phyloP scores from a whole-genome alignment of 2,329 filamentous ascomycete species.

The Aspergillus niger region DNA sequence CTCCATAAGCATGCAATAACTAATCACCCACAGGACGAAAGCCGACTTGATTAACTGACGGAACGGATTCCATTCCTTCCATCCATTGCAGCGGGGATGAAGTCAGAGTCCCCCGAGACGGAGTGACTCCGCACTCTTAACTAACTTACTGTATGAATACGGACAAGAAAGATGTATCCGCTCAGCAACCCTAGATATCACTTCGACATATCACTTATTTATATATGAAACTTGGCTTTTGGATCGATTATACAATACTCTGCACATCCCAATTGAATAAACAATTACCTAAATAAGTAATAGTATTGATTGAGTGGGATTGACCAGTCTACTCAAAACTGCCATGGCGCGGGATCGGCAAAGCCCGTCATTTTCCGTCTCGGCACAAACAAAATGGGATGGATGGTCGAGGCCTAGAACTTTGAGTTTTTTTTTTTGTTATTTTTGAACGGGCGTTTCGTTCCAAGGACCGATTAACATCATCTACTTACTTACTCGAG shows the following conservation, averaged over 20 bases:
- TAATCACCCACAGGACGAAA: neutral
- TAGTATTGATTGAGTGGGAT: neutral
- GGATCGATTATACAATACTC: no score
- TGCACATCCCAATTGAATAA: neutral
- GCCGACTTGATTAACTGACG: no score
- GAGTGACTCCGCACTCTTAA: no score
- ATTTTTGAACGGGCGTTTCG: no score
- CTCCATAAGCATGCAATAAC: neutral
- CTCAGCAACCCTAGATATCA: neutral
- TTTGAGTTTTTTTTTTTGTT: neutral
- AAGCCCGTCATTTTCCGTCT: constrained; percentile 2
- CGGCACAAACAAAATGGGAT: neutral
- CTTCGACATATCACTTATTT: constrained; percentile 5
- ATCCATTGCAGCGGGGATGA: neutral
- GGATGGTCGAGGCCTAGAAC: neutral
- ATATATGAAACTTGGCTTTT: constrained; percentile 2
- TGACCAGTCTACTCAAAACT: constrained; percentile 6
- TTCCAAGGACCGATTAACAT: no score
- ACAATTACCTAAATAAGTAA: no score
- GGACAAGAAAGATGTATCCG: neutral
- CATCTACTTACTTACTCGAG: no score
- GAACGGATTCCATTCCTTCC: neutral
- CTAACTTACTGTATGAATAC: no score
- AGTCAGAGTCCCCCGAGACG: neutral
- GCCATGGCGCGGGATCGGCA: constrained; percentile 3